These are phyloP conservation scores for Scleroderma bovista DNA, from an alignment of 768 basidiomycete genomes.

Conservation along the genomic window DNA sequence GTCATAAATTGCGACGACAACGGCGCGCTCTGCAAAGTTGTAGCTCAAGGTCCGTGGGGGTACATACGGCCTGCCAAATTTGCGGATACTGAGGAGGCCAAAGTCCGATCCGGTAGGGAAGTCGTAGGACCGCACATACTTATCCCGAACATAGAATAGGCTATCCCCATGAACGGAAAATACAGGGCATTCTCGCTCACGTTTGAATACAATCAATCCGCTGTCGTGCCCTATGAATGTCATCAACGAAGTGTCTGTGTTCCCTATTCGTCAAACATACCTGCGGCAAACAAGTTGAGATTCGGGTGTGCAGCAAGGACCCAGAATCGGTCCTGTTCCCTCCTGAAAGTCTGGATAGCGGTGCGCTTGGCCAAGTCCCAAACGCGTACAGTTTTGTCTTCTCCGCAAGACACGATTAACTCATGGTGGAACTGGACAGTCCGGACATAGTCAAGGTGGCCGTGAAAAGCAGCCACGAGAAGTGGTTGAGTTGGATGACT, in stretches of 20 bases:
- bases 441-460: constrained; percentile 95
- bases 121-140: constrained; percentile 95
- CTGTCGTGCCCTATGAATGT: constrained; percentile 74
- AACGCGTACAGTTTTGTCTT: constrained; percentile 98
- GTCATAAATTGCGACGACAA: constrained; percentile 86
- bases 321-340: constrained; percentile 99
- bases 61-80: constrained; percentile 92
- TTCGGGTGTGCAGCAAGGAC: constrained; percentile 93
- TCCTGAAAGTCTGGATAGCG: constrained; percentile 93
- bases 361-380: constrained; percentile 97
- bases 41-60: constrained; percentile 93
- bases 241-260: neutral
- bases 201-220: constrained; percentile 97
- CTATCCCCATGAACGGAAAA: constrained; percentile 89
- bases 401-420: constrained; percentile 92
- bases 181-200: constrained; percentile 95
- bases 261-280: constrained; percentile 26
- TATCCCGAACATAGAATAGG: constrained; percentile 95
- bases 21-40: constrained; percentile 94
- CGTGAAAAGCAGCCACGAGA: constrained; percentile 92
- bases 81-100: constrained; percentile 87
- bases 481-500: constrained; percentile 93
- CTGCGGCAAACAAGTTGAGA: constrained; percentile 95
- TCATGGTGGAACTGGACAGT: constrained; percentile 98
- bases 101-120: constrained; percentile 88